A percentile compares a stretch with the other conserved stretches of the same genome.
phyloP scores from a whole-genome alignment of 768 basidiomycete species.

The Lactifluus volemus region DNA sequence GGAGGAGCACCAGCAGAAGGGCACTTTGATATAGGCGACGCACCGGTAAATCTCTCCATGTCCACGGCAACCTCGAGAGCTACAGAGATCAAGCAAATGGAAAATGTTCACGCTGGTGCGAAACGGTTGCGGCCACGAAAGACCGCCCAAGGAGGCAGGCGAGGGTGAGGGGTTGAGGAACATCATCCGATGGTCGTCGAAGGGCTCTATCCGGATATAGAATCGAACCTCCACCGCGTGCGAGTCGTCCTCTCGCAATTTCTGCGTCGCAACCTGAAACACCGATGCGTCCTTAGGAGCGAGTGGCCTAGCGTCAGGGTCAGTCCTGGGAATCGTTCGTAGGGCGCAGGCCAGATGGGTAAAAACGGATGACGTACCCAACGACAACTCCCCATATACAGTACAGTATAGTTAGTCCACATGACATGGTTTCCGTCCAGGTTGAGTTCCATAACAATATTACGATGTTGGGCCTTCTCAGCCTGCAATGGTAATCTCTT shows the following conservation, averaged over 20 bases:
- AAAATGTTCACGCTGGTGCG: too few relatives aligned
- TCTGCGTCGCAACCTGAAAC: constrained; percentile 79
- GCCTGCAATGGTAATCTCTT: constrained; percentile 85
- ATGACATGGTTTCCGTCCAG: constrained; percentile 91
- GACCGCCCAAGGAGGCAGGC: too few relatives aligned
- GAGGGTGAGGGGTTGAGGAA: too few relatives aligned
- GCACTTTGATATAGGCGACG: too few relatives aligned
- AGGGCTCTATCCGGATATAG: constrained; percentile 68
- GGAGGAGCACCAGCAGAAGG: too few relatives aligned
- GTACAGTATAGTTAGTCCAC: constrained; percentile 97
- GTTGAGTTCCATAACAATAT: constrained; percentile 91
- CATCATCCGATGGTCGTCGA: constrained; percentile 35
- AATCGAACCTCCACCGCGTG: constrained; percentile 92
- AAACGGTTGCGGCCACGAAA: too few relatives aligned
- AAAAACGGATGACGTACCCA: constrained; percentile 45
- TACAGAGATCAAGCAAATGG: too few relatives aligned
- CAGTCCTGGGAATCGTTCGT: constrained; percentile 44
- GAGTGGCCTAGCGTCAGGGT: constrained; percentile 73
- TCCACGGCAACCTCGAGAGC: too few relatives aligned
- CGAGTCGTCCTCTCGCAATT: constrained; percentile 82
- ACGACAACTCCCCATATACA: constrained; percentile 88
- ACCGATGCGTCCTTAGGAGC: constrained; percentile 72
- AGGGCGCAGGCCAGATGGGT: constrained; percentile 5
- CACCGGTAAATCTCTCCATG: too few relatives aligned
- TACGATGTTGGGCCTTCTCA: constrained; percentile 91